Evolutionary conservation across 169 alveolate genomes (phyloP).

Genomic region (Eimeria maxima): DNA sequence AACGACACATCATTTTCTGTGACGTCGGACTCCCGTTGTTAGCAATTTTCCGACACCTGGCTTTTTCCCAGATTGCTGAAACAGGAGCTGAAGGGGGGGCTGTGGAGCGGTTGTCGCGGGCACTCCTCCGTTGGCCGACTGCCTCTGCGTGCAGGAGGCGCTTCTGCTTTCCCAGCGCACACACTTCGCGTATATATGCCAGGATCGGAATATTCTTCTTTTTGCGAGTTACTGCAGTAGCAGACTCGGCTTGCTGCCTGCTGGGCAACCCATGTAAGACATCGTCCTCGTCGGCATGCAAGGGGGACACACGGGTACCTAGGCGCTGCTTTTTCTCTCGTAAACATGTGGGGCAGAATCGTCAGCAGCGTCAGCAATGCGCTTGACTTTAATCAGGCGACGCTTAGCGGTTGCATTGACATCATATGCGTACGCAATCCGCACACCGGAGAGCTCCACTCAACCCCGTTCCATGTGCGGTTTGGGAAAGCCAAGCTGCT

Average conservation of each 20-base stretch:
- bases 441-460: conserved; percentile 89
- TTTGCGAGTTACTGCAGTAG: conserved; percentile 33
- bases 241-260: background rate
- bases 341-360: conserved; percentile 95
- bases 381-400: conserved; percentile 96
- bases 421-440: conserved; percentile 94
- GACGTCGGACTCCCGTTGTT: background rate
- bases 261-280: conserved; percentile 36
- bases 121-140: conserved; percentile 46
- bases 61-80: background rate
- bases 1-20: background rate
- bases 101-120: conserved; percentile 35
- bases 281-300: conserved; percentile 27
- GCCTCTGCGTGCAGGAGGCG: conserved; percentile 51
- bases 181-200: conserved; percentile 25
- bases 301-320: conserved; percentile 29
- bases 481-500: conserved; percentile 98
- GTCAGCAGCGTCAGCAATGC: conserved; percentile 94
- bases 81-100: background rate
- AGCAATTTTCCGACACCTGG: background rate
- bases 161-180: conserved; percentile 35
- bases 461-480: conserved; percentile 98
- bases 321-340: conserved; percentile 24
- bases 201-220: background rate
- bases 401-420: conserved; percentile 96